Evolutionary conservation across 1,284 basidiomycete genomes (phyloP).

Genomic region (Pascua guehoae): DNA sequence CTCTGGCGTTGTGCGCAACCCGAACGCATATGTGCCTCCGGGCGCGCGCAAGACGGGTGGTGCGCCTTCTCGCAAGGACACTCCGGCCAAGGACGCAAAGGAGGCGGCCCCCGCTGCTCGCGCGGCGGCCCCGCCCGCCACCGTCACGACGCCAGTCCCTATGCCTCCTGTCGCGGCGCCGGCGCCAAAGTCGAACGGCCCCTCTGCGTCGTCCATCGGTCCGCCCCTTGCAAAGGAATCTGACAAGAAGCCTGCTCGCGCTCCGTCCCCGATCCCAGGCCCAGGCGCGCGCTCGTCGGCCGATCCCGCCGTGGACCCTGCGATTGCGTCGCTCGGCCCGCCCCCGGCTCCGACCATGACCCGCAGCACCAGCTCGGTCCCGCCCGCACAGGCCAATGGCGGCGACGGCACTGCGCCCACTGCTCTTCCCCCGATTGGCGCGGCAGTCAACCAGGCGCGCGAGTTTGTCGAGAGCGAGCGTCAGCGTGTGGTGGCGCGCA

Average conservation of each 20-base stretch:
- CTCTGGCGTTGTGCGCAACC: constrained; percentile 81
- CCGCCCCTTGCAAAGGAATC: too few relatives aligned
- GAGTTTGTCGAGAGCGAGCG: constrained; percentile 87
- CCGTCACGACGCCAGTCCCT: constrained; percentile 3
- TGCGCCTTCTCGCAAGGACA: constrained; percentile 9
- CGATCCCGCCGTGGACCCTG: constrained; percentile 25
- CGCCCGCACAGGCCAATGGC: constrained; percentile 17
- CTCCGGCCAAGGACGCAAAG: constrained; percentile 5
- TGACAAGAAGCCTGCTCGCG: too few relatives aligned
- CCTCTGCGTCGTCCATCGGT: constrained; percentile 13
- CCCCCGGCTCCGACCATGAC: constrained; percentile 12
- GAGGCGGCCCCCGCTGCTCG: constrained; percentile 3
- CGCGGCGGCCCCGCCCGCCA: constrained; percentile 13
- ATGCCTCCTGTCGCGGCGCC: background rate
- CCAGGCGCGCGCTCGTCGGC: constrained; percentile 12
- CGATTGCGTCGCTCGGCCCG: constrained; percentile 20
- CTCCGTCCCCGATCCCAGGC: background rate
- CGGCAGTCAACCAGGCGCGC: constrained; percentile 59
- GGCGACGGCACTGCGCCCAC: constrained; percentile 4
- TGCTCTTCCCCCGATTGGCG: constrained; percentile 16
- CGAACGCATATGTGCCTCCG: constrained; percentile 89
- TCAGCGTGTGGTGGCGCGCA: constrained; percentile 81
- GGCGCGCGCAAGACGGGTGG: constrained; percentile 60
- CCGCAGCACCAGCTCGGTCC: constrained; percentile 19
- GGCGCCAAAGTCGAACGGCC: constrained; percentile 21